phyloP scores from a whole-genome alignment of 306 rosid species.

The Vigna radiata region DNA sequence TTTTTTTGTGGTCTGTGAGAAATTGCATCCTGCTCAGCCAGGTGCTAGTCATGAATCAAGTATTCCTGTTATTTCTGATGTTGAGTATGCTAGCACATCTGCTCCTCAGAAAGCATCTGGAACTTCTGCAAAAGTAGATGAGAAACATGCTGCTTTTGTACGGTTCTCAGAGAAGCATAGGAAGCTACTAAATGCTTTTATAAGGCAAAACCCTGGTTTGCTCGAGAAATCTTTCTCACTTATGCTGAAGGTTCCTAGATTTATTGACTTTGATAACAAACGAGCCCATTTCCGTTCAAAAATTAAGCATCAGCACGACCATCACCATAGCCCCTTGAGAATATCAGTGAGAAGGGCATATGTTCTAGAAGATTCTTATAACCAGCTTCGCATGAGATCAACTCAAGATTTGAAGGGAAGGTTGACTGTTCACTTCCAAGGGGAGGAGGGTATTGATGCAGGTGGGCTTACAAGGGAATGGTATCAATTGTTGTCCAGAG shows the following conservation, averaged over 20 bases:
- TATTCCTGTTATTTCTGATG: slow-evolving; percentile 68
- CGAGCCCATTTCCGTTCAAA: slow-evolving; percentile 97
- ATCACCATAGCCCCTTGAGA: slow-evolving; percentile 93
- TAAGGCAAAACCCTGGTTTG: slow-evolving; percentile 98
- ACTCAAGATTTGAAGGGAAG: slow-evolving; percentile 90
- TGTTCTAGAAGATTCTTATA: slow-evolving; percentile 96
- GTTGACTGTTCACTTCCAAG: slow-evolving; percentile 98
- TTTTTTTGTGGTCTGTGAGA: slow-evolving; percentile 98
- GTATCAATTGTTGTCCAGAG: slow-evolving; percentile 96
- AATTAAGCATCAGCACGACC: slow-evolving; percentile 97
- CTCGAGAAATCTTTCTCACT: slow-evolving; percentile 95
- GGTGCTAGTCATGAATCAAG: slow-evolving; percentile 70
- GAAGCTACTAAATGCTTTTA: slow-evolving; percentile 92
- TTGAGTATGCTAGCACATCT: slow-evolving; percentile 72
- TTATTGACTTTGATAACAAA: slow-evolving; percentile 94
- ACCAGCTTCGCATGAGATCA: slow-evolving; percentile 95
- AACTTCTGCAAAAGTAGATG: slow-evolving; percentile 73
- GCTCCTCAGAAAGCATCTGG: slow-evolving; percentile 69
- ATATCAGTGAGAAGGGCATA: slow-evolving; percentile 97
- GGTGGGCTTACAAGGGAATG: slow-evolving; percentile 99
- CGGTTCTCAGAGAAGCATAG: slow-evolving; percentile 96
- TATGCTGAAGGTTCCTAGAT: slow-evolving; percentile 94
- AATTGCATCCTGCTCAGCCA: slow-evolving; percentile 83
- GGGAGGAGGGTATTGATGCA: slow-evolving; percentile 99
- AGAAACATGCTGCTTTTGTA: slow-evolving; percentile 78